Conservation (phyloP, 345 rosid species). For the Noccaea caerulescens region DNA sequence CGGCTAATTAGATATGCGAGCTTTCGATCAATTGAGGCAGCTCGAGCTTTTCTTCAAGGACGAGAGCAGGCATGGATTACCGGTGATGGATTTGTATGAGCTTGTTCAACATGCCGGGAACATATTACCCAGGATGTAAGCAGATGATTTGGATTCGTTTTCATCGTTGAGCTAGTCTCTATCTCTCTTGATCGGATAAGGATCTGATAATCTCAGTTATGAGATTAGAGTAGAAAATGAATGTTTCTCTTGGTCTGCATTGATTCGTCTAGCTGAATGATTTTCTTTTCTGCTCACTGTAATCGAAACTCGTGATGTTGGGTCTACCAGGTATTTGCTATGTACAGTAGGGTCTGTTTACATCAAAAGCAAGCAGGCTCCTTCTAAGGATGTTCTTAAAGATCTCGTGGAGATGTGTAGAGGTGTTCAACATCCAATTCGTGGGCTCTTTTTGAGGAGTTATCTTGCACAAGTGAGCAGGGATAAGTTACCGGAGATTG, state of each 20-base stretch:
- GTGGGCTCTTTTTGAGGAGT: slow-evolving; percentile 89
- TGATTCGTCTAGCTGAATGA: slow-evolving; percentile 1
- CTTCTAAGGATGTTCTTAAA: slow-evolving; percentile 78
- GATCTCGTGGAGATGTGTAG: slow-evolving; percentile 96
- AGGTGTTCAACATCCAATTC: slow-evolving; percentile 86
- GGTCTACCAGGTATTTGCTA: slow-evolving; percentile 69
- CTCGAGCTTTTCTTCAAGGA: slow-evolving; percentile 88
- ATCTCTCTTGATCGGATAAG: background rate
- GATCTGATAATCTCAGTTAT: slow-evolving; percentile 26
- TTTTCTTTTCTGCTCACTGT: background rate
- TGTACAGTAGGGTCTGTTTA: slow-evolving; percentile 93
- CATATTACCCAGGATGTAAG: slow-evolving; percentile 87
- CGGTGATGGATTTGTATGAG: slow-evolving; percentile 78
- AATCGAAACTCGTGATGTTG: slow-evolving; percentile 19
- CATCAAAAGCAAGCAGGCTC: slow-evolving; percentile 86
- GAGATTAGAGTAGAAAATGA: slow-evolving; percentile 16
- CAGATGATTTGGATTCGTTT: background rate
- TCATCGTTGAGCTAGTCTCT: slow-evolving; percentile 11
- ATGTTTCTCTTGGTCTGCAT: slow-evolving; percentile 23
- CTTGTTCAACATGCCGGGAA: slow-evolving; percentile 97
- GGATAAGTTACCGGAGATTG: slow-evolving; percentile 83
- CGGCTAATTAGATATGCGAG: slow-evolving; percentile 69
- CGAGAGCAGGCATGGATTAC: slow-evolving; percentile 76
- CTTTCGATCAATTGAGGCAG: slow-evolving; percentile 83
- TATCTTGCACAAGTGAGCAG: slow-evolving; percentile 90